These are phyloP conservation scores for Neofusicoccum sp. DNA, from an alignment of 2,329 filamentous ascomycete genomes.

Conservation along the genomic window DNA sequence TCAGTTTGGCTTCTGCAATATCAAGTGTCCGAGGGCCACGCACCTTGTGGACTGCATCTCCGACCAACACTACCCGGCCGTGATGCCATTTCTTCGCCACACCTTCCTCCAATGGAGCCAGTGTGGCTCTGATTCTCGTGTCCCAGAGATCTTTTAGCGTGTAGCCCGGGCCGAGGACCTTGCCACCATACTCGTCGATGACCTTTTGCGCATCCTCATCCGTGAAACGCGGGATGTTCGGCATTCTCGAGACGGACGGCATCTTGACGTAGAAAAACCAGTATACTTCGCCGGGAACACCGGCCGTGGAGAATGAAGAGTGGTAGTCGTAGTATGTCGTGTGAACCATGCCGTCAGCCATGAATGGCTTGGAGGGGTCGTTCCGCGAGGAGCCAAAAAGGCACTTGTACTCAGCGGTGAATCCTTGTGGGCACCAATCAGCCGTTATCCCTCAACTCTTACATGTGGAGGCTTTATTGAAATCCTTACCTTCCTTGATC, in stretches of 20 bases:
- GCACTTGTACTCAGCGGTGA: slow-evolving; percentile 13
- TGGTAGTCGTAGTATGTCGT: slow-evolving; percentile 21
- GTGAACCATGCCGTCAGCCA: slow-evolving; percentile 14
- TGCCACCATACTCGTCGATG: background rate
- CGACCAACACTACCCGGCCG: slow-evolving; percentile 2
- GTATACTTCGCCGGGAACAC: slow-evolving; percentile 6
- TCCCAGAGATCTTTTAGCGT: slow-evolving; percentile 8
- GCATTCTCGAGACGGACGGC: background rate
- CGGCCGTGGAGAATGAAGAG: slow-evolving; percentile 22
- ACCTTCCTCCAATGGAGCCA: background rate
- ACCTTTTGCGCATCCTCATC: slow-evolving; percentile 31
- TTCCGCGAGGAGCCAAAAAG: background rate
- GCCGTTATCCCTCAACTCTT: too few species aligned
- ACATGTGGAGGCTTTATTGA: too few species aligned
- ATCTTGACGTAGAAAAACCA: slow-evolving; percentile 13
- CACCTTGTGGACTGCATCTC: slow-evolving; percentile 20
- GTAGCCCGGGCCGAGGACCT: slow-evolving; percentile 19
- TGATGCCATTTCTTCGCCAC: background rate
- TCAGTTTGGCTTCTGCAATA: background rate
- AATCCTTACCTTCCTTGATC: background rate
- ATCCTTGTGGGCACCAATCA: background rate
- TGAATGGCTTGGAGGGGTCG: background rate
- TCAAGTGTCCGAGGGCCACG: background rate
- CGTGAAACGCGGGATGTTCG: slow-evolving; percentile 27
- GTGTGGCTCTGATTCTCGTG: background rate